Base-by-base conservation (phyloP, 805 yeast genomes). In the Vanderwaltozyma verrucispora region DNA sequence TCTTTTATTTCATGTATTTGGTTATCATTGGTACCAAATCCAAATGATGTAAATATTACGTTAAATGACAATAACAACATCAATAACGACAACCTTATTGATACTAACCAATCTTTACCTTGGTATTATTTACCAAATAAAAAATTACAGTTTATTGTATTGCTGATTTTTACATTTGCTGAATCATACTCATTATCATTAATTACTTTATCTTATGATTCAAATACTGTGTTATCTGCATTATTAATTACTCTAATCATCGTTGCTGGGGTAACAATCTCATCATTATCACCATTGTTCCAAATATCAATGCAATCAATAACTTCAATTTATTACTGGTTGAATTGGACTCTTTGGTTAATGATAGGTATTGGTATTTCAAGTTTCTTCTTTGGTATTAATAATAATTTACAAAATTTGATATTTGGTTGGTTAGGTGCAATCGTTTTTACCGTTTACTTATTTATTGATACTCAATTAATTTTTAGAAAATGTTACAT, bases 401-500 rank as follows among this genome's bases (percentile, higher is more conserved):
- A 69, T 59, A 57, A 71, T n/a, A 64, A 68, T n/a, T 14, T 30
- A n/a, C 59, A 73, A 33, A 87, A 82, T 48, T 56, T 80, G 44
- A 60, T 77, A 4, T 85, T 81, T 62, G 74, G 87, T 24, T 74
- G 76, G 43, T 54, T 79, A 31, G 94, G 92, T 18, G 92, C 94
- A 4, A 50, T 80, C 30, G 60, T 86, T 2, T 86, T 86, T 60
- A 67, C 79, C 12, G 73, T 76, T 4, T 85, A 80, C 53, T 70
- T 87, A 41, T 60, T 86, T 35, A 74, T 84, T 32, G 96, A 86
- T 57, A 86, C 95, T 16, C 95, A 86, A 59, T 56, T 75, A 48
- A 74, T 86, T 39, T 71, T 86, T 75, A 76, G 80, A 53, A 76
- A 74, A 39, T 75, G 68, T 48, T 80, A 78, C 50, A 77, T 86